Conservation (phyloP, 768 basidiomycete genomes). For the Daedaleopsis sinensis region DNA sequence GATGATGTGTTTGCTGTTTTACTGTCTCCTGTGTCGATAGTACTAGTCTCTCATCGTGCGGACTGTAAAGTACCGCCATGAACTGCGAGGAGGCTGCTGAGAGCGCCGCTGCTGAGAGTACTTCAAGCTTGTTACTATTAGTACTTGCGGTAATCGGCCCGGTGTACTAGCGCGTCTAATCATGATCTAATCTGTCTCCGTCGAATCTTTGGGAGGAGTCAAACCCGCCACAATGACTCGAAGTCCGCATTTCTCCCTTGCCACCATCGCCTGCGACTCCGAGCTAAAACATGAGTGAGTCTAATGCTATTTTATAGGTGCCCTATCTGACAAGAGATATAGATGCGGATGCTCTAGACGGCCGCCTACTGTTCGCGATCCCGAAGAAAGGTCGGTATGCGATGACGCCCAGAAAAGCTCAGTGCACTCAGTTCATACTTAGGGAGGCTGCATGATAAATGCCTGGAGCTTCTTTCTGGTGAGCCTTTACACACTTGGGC, state of each 20-base stretch:
- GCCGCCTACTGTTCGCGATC: conserved; percentile 90
- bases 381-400: conserved; percentile 88
- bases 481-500: conserved; percentile 22
- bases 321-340: conserved; percentile 7
- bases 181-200: not conserved
- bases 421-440: not conserved
- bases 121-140: no score
- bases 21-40: no score
- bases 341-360: conserved; percentile 81
- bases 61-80: no score
- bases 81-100: no score
- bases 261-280: not conserved
- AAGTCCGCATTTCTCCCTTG: not conserved
- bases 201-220: not conserved
- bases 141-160: not conserved
- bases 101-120: no score
- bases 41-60: no score
- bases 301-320: not conserved
- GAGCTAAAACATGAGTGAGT: not conserved
- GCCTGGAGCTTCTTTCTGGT: conserved; percentile 84
- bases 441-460: conserved; percentile 93
- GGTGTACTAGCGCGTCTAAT: not conserved
- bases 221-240: not conserved
- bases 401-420: not conserved
- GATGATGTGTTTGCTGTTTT: no score